These are phyloP conservation scores for Picea sitchensis DNA, from an alignment of 75 land plant genomes.

Conservation along the genomic window DNA sequence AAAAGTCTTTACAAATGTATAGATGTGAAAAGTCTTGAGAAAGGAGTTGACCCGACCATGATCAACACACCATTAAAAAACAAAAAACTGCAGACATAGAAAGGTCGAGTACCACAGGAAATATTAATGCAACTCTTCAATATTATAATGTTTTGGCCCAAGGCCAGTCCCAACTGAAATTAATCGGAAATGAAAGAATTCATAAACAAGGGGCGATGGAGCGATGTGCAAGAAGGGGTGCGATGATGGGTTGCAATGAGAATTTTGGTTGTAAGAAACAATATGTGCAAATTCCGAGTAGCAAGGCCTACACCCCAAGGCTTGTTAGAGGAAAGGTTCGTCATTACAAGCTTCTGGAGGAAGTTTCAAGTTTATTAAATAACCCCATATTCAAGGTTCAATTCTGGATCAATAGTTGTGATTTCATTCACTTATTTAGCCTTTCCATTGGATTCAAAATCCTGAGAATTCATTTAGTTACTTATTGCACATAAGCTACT, in stretches of 20 bases:
- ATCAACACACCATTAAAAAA: background rate
- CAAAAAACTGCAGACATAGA: background rate
- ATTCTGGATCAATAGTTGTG: too few species aligned
- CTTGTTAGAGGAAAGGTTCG: conserved; percentile 48
- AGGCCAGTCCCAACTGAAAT: background rate
- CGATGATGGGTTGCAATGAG: background rate
- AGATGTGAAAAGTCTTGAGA: background rate
- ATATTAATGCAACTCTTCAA: background rate
- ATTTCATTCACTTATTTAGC: too few species aligned
- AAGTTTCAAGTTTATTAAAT: conserved; percentile 25
- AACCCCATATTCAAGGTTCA: too few species aligned
- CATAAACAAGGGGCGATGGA: background rate
- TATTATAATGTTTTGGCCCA: background rate
- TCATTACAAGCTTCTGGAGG: conserved; percentile 53
- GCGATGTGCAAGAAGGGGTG: conserved; percentile 3
- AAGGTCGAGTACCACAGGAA: too few species aligned
- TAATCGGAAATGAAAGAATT: background rate
- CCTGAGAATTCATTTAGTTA: too few species aligned
- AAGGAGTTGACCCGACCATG: background rate
- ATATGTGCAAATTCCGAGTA: conserved; percentile 19
- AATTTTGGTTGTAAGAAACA: conserved; percentile 13
- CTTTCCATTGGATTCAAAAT: too few species aligned
- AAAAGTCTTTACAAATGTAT: background rate
- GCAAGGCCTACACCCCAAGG: conserved; percentile 3
- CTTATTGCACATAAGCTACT: too few species aligned